phyloP scores from a whole-genome alignment of 257 asterid genomes.

The Solanum microdontum region DNA sequence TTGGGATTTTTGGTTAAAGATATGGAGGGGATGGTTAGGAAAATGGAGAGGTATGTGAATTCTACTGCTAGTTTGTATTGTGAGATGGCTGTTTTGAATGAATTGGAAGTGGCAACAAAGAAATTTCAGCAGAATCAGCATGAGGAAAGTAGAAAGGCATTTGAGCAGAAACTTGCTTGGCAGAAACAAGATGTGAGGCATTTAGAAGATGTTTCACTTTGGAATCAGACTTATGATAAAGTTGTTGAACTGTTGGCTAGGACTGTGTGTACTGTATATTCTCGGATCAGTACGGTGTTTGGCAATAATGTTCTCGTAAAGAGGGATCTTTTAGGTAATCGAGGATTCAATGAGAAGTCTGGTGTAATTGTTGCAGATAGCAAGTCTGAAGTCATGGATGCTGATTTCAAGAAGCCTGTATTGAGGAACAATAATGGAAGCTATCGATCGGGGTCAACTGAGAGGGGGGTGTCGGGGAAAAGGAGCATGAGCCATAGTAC shows the following conservation, averaged over 20 bases:
- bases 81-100: conserved; percentile 70
- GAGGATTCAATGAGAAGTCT: conserved; percentile 18
- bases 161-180: conserved; percentile 76
- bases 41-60: conserved; percentile 67
- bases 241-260: conserved; percentile 72
- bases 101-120: conserved; percentile 62
- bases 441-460: conserved; percentile 13
- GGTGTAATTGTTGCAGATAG: conserved; percentile 5
- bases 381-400: conserved; percentile 2
- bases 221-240: conserved; percentile 84
- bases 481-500: conserved; percentile 10
- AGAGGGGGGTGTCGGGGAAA: conserved; percentile 19
- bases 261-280: conserved; percentile 64
- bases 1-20: conserved; percentile 86
- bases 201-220: conserved; percentile 69
- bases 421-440: conserved; percentile 19
- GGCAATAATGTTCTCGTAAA: conserved; percentile 20
- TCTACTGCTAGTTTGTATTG: conserved; percentile 43
- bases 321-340: conserved; percentile 16
- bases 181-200: conserved; percentile 83
- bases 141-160: conserved; percentile 68
- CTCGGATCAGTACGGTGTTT: conserved; percentile 41
- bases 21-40: conserved; percentile 78
- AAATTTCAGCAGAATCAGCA: conserved; percentile 72
- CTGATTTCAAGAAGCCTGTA: conserved; percentile 10